Conservation (phyloP, 1,284 basidiomycete genomes). For the Coniferiporia sulphurascens region DNA sequence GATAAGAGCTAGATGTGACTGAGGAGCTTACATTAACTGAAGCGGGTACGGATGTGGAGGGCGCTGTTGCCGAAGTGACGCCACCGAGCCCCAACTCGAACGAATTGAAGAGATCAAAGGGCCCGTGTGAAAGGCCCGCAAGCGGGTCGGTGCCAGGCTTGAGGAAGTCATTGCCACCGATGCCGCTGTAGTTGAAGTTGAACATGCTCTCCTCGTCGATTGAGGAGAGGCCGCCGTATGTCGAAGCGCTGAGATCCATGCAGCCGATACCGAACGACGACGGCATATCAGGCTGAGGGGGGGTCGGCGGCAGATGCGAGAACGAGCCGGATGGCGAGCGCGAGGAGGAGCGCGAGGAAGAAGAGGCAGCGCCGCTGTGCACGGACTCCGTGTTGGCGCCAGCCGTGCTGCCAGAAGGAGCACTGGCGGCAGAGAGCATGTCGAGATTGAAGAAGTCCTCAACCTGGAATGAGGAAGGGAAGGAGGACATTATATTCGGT, state of each 20-base stretch:
- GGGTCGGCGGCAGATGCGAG: conserved; percentile 24
- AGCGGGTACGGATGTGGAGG: too few relatives aligned
- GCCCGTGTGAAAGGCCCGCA: conserved; percentile 27
- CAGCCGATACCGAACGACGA: too few relatives aligned
- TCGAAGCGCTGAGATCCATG: conserved; percentile 18
- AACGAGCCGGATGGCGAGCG: conserved; percentile 31
- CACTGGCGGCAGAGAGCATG: conserved; percentile 26
- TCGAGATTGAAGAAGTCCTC: conserved; percentile 53
- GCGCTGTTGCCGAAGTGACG: background rate
- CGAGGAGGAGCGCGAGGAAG: conserved; percentile 30
- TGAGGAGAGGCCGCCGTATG: conserved; percentile 13
- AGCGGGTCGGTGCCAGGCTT: conserved; percentile 32
- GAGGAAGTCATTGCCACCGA: conserved; percentile 34
- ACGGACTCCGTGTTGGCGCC: conserved; percentile 7
- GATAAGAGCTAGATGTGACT: conserved; percentile 23
- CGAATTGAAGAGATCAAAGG: conserved; percentile 37
- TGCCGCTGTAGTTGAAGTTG: conserved; percentile 31
- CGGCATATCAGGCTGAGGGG: conserved; percentile 24
- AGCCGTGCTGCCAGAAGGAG: too few relatives aligned
- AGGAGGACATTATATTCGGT: conserved; percentile 3
- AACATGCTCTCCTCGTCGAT: conserved; percentile 34
- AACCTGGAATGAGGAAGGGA: conserved; percentile 20
- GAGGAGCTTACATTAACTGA: too few relatives aligned
- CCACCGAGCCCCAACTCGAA: conserved; percentile 7
- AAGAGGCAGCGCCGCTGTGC: conserved; percentile 26